A percentile compares a stretch with the other conserved stretches of the same genome.
Conservation (phyloP, 306 rosid genomes). For the Gastrolobium villosum region DNA sequence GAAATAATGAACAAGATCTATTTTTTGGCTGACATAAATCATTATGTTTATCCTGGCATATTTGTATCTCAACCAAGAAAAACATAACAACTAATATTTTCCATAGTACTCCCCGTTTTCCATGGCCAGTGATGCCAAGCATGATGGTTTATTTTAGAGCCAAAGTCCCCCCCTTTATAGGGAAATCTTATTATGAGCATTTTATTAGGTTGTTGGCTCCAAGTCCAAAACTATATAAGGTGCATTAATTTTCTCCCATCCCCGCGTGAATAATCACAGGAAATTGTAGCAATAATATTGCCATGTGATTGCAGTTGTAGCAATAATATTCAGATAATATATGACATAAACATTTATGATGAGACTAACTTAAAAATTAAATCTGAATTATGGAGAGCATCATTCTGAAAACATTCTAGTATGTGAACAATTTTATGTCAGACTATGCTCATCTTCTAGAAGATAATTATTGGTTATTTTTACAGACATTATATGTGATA, state of each 20-base stretch:
- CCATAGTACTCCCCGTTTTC: background rate
- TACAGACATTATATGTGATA: background rate
- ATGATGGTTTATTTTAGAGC: conserved; percentile 33
- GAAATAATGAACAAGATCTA: conserved; percentile 11
- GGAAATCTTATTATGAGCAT: conserved; percentile 36
- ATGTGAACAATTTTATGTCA: background rate
- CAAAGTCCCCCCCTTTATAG: background rate
- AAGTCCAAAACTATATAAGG: background rate
- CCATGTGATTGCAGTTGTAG: conserved; percentile 35
- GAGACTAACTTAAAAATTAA: background rate
- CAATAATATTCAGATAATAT: background rate
- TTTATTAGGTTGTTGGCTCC: conserved; percentile 34
- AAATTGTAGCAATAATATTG: background rate
- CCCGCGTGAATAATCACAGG: conserved; percentile 42
- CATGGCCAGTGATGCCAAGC: conserved; percentile 43
- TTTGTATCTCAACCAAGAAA: conserved; percentile 21
- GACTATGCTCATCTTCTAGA: background rate
- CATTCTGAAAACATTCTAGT: conserved; percentile 3
- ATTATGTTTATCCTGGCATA: conserved; percentile 20
- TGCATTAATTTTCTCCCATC: conserved; percentile 30
- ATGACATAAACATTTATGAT: background rate
- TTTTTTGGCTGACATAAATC: conserved; percentile 37
- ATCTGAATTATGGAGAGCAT: background rate
- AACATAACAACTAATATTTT: conserved; percentile 14
- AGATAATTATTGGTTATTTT: background rate